A percentile compares a stretch with the other conserved stretches of the same genome.
These are phyloP conservation scores for Nannochloris sp. DNA, from an alignment of 139 green algal genomes.

Conservation along the genomic window DNA sequence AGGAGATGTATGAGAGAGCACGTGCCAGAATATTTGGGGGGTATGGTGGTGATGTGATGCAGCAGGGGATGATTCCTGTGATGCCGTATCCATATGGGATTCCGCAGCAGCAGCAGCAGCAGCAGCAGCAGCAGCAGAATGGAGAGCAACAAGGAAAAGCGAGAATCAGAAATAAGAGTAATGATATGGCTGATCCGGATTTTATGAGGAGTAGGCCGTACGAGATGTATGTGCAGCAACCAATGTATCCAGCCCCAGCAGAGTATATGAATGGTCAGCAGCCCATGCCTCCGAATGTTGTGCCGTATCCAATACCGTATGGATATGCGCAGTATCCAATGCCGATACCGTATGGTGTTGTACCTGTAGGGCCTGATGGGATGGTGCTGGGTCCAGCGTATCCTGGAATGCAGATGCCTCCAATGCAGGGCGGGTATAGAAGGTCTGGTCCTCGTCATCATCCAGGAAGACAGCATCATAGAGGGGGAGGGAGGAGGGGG, in stretches of 20 bases:
- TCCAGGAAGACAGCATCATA: neutral
- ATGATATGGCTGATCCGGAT: conserved; percentile 39
- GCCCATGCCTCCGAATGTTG: too few relatives aligned
- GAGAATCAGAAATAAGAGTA: conserved; percentile 30
- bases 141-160: conserved; percentile 23
- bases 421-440: neutral
- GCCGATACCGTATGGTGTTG: too few relatives aligned
- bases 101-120: neutral
- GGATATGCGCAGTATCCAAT: too few relatives aligned
- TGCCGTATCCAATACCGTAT: too few relatives aligned
- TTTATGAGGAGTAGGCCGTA: conserved; percentile 21
- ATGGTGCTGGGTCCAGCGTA: neutral
- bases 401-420: conserved; percentile 1
- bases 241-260: too few relatives aligned
- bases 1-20: conserved; percentile 26
- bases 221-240: too few relatives aligned
- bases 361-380: too few relatives aligned
- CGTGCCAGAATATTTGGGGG: conserved; percentile 37
- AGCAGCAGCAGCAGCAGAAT: neutral
- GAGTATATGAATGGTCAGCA: too few relatives aligned
- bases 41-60: neutral
- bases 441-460: neutral
- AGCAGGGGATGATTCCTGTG: neutral
- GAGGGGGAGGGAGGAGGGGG: neutral
- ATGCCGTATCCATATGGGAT: neutral